phyloP scores from a whole-genome alignment of 2,329 filamentous ascomycete species.

The Dactylellina sp. region DNA sequence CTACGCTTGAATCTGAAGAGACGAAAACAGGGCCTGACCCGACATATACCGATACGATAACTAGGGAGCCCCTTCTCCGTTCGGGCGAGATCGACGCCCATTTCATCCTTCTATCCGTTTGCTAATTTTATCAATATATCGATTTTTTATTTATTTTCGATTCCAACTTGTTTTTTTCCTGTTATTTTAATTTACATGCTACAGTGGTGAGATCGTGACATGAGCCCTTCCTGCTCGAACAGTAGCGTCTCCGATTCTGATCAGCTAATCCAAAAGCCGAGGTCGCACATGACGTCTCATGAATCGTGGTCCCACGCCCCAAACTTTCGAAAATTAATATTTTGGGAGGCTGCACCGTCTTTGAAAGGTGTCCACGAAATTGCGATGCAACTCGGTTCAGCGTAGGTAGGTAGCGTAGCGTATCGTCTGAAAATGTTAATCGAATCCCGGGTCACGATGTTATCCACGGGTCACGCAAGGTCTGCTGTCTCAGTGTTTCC shows the following conservation, averaged over 20 bases:
- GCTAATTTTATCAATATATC: neutral
- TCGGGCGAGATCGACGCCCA: conserved; percentile 50
- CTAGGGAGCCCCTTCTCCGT: conserved; percentile 46
- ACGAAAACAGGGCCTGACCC: conserved; percentile 53
- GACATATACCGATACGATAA: conserved; percentile 55
- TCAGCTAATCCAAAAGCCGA: conserved; percentile 55
- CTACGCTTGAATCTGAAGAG: too few relatives aligned
- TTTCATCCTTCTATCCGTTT: conserved; percentile 53
- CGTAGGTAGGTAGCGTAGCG: neutral
- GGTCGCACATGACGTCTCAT: conserved; percentile 55
- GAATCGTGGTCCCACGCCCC: conserved; percentile 25
- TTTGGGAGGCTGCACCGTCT: conserved; percentile 10
- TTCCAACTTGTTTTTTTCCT: neutral
- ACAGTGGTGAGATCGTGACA: conserved; percentile 45
- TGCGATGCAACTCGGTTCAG: conserved; percentile 5
- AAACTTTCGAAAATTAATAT: conserved; percentile 8
- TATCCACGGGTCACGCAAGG: conserved; percentile 53
- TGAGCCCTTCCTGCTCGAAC: conserved; percentile 35
- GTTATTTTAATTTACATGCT: conserved; percentile 33
- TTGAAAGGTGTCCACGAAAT: conserved; percentile 12
- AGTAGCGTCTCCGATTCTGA: conserved; percentile 21
- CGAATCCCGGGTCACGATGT: conserved; percentile 56
- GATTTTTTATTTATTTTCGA: too few relatives aligned
- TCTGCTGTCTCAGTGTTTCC: conserved; percentile 32
- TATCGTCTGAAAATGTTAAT: conserved; percentile 21